Conservation (phyloP, 2,329 filamentous ascomycete genomes). For the Cytospora piceae region DNA sequence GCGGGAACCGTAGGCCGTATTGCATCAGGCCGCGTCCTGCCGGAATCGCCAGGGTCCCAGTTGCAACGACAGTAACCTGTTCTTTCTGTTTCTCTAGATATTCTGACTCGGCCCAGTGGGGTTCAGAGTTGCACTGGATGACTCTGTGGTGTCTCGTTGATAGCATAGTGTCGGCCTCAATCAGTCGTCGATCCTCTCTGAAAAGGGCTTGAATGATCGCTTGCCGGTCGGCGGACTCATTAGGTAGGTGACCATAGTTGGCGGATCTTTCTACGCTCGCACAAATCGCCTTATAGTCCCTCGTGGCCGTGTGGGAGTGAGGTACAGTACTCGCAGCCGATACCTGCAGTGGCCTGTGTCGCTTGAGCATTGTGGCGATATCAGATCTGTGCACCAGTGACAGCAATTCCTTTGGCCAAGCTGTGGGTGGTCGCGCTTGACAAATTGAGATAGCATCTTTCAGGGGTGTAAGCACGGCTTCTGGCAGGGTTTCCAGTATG, state of each 20-base stretch:
- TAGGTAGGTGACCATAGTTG: conserved; percentile 40
- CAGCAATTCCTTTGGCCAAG: conserved; percentile 74
- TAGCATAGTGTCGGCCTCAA: conserved; percentile 83
- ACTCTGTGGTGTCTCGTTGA: conserved; percentile 81
- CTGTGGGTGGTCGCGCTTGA: conserved; percentile 77
- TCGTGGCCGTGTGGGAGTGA: conserved; percentile 64
- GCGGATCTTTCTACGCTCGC: conserved; percentile 20
- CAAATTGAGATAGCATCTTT: conserved; percentile 84
- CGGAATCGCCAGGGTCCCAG: conserved; percentile 85
- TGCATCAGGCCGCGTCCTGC: conserved; percentile 85
- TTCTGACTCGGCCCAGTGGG: conserved; percentile 81
- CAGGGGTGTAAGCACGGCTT: conserved; percentile 78
- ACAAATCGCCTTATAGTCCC: conserved; percentile 75
- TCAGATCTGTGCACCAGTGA: conserved; percentile 81
- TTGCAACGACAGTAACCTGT: conserved; percentile 82
- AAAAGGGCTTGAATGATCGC: conserved; percentile 86
- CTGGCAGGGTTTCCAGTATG: conserved; percentile 81
- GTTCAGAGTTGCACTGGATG: conserved; percentile 75
- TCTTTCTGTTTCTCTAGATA: conserved; percentile 92
- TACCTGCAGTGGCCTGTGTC: conserved; percentile 48
- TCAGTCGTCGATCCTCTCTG: conserved; percentile 84
- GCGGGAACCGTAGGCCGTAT: conserved; percentile 82
- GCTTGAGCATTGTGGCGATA: conserved; percentile 67
- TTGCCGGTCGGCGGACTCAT: conserved; percentile 71
- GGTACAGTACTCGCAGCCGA: conserved; percentile 50